Conservation (phyloP, 768 basidiomycete species). For the Russula sp. region DNA sequence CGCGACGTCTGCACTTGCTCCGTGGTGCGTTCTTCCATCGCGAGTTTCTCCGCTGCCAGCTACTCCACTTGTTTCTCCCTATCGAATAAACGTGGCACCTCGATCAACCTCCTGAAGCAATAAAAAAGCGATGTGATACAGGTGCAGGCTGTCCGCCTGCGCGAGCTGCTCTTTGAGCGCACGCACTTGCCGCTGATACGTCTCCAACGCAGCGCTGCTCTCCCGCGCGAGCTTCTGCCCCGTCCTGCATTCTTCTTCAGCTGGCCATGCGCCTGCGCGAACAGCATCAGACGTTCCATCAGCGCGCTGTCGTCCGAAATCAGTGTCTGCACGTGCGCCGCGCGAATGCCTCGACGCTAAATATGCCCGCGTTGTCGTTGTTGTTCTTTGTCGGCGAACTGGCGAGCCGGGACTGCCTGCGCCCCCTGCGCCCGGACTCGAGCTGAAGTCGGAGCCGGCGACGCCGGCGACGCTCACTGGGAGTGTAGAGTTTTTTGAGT, state of each 20-base stretch:
- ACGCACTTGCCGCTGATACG: conserved; percentile 83
- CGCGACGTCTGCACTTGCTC: no score
- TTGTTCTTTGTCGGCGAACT: no score
- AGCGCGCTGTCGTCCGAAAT: conserved; percentile 77
- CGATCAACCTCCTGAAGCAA: neutral
- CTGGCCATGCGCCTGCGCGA: conserved; percentile 84
- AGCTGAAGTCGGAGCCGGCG: no score
- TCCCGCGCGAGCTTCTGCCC: conserved; percentile 83
- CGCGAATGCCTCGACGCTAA: no score
- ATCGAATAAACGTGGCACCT: neutral
- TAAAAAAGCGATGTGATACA: conserved; percentile 24
- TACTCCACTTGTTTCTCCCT: conserved; percentile 79
- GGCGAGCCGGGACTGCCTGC: no score
- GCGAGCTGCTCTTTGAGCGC: conserved; percentile 71
- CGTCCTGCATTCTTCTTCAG: conserved; percentile 89
- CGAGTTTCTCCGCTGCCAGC: no score
- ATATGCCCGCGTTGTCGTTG: no score
- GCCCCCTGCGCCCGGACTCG: no score
- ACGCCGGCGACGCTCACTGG: no score
- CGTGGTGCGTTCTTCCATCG: no score
- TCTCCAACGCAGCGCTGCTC: conserved; percentile 72
- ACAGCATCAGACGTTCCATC: conserved; percentile 75
- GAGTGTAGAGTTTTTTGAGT: no score
- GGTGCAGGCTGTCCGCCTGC: conserved; percentile 41
- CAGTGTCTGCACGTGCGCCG: no score